Evolutionary conservation across 1,284 basidiomycete species (phyloP).

Genomic region (Trichosporon coremiiforme): DNA sequence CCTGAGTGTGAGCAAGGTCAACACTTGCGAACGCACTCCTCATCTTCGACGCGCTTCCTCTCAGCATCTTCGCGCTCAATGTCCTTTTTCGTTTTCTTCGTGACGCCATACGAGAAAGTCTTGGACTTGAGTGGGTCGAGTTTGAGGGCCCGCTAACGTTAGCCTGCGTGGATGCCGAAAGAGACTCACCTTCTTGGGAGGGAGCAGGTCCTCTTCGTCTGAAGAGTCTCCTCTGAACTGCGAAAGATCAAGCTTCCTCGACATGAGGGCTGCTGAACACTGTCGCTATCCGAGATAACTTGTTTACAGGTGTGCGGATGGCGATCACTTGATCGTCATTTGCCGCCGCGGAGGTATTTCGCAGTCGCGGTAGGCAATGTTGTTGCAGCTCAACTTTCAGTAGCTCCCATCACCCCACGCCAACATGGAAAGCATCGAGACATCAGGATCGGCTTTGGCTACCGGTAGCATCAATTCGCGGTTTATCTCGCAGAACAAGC

Average conservation of each 20-base stretch:
- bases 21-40: conserved; percentile 48
- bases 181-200: conserved; percentile 38
- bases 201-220: conserved; percentile 46
- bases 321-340: background rate
- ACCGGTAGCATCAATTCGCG: conserved; percentile 51
- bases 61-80: conserved; percentile 85
- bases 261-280: conserved; percentile 33
- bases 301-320: background rate
- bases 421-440: conserved; percentile 32
- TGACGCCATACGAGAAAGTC: conserved; percentile 55
- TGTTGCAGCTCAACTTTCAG: background rate
- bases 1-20: background rate
- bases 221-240: conserved; percentile 53
- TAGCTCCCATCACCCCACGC: background rate
- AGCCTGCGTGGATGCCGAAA: background rate
- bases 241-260: conserved; percentile 50
- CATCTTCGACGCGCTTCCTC: conserved; percentile 76
- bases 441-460: conserved; percentile 32
- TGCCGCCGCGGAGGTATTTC: conserved; percentile 15
- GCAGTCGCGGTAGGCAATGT: background rate
- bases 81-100: conserved; percentile 69
- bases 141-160: conserved; percentile 32
- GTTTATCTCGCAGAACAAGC: conserved; percentile 69
- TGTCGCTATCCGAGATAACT: background rate
- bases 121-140: conserved; percentile 53